These are phyloP conservation scores for Aureobasidium lini DNA, from an alignment of 2,329 filamentous ascomycete genomes.

Conservation along the genomic window DNA sequence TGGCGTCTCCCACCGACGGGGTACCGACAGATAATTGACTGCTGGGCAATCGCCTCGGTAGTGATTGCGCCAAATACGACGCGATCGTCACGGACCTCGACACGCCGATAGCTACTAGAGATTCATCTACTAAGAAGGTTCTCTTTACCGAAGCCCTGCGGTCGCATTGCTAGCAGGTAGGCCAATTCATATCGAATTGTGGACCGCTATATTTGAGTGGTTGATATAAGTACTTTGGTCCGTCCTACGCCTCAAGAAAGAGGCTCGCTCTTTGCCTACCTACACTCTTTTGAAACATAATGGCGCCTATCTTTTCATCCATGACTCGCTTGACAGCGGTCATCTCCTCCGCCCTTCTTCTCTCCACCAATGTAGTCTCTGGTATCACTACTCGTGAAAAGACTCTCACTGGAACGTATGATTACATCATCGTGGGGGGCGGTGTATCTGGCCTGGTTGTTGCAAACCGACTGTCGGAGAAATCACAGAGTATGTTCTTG, in stretches of 20 bases:
- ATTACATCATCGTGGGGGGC: conserved; percentile 34
- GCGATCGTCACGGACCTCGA: not conserved
- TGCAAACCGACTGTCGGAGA: conserved; percentile 27
- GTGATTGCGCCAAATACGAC: not conserved
- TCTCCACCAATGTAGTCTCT: not conserved
- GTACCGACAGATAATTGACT: not conserved
- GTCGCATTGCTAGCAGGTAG: not conserved
- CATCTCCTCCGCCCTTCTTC: not conserved
- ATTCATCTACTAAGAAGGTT: not conserved
- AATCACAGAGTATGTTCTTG: conserved; percentile 16
- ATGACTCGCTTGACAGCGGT: not conserved
- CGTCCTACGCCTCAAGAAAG: not conserved
- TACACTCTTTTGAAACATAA: not conserved
- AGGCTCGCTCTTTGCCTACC: not conserved
- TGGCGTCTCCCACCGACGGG: not conserved
- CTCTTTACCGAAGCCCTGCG: not conserved
- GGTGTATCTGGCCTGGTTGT: conserved; percentile 32
- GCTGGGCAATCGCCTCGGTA: not conserved
- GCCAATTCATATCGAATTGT: not conserved
- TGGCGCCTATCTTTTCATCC: conserved; percentile 1
- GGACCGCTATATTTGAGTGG: not conserved
- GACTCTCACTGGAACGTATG: conserved; percentile 19
- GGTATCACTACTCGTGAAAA: not conserved
- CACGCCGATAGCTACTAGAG: not conserved
- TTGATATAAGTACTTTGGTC: conserved; percentile 2